Conservation (phyloP, 257 asterid species). For the Eucommia ulmoides region DNA sequence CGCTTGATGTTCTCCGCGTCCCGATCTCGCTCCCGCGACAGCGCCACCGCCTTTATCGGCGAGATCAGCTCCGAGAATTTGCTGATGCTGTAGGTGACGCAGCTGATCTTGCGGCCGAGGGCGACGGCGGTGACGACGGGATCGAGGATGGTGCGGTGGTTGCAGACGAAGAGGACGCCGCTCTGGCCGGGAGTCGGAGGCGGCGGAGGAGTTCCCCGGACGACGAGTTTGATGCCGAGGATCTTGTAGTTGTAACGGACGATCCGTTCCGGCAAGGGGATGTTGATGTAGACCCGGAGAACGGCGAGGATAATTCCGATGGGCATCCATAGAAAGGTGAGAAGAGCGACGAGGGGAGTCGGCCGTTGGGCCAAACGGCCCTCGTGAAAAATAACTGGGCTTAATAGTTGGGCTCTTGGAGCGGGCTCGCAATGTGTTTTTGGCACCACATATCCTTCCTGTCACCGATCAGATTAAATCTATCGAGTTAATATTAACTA, state of each 20-base stretch:
- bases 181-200: slow-evolving; percentile 46
- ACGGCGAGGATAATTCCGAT: slow-evolving; percentile 51
- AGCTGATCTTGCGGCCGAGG: slow-evolving; percentile 74
- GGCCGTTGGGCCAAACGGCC: slow-evolving; percentile 84
- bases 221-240: slow-evolving; percentile 67
- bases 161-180: slow-evolving; percentile 77
- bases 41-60: slow-evolving; percentile 76
- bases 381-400: slow-evolving; percentile 83
- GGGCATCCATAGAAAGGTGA: slow-evolving; percentile 78
- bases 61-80: slow-evolving; percentile 69
- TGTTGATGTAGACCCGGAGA: slow-evolving; percentile 50
- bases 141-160: slow-evolving; percentile 83
- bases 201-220: slow-evolving; percentile 90
- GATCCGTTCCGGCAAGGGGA: slow-evolving; percentile 59
- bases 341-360: slow-evolving; percentile 51
- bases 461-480: too few species aligned
- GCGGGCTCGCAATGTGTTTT: slow-evolving; percentile 37
- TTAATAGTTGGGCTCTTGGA: slow-evolving; percentile 46
- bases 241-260: slow-evolving; percentile 44
- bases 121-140: slow-evolving; percentile 84
- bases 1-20: slow-evolving; percentile 66
- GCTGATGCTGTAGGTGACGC: slow-evolving; percentile 85
- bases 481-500: too few species aligned
- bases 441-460: slow-evolving; percentile 81
- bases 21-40: slow-evolving; percentile 62